phyloP scores from a whole-genome alignment of 192 early-diverging fungal species.

The Coemansia sp. region DNA sequence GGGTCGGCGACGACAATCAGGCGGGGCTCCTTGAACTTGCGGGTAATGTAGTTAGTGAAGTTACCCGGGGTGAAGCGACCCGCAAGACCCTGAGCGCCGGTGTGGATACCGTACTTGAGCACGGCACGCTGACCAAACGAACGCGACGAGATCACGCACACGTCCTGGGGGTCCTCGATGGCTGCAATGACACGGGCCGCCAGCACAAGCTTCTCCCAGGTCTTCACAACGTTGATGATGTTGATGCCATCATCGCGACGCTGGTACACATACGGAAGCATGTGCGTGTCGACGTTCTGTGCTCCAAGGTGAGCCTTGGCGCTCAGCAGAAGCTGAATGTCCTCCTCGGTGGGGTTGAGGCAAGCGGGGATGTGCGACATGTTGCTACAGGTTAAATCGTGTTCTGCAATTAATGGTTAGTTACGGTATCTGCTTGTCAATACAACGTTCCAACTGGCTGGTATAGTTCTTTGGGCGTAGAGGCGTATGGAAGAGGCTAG shows the following conservation, averaged over 20 bases:
- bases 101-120: constrained; percentile 98
- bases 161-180: constrained; percentile 98
- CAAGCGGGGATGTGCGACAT: constrained; percentile 57
- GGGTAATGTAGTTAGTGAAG: constrained; percentile 99
- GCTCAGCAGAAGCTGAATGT: constrained; percentile 91
- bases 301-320: constrained; percentile 98
- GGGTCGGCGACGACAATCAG: constrained; percentile 98
- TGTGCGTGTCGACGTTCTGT: constrained; percentile 95
- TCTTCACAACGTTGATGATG: constrained; percentile 99
- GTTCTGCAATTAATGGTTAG: background rate
- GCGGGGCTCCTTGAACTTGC: constrained; percentile 98
- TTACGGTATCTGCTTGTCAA: background rate
- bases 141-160: constrained; percentile 96
- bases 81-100: constrained; percentile 97
- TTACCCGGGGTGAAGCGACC: constrained; percentile 99
- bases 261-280: constrained; percentile 96
- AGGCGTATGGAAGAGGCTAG: no score
- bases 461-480: no score
- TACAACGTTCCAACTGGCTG: no score
- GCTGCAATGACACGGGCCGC: constrained; percentile 98
- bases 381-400: constrained; percentile 30
- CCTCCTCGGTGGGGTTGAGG: constrained; percentile 81
- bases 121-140: constrained; percentile 98
- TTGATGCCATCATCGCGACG: constrained; percentile 95
- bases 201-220: constrained; percentile 99